Percentiles rank a stretch among this genome's conserved stretches.
Conservation (phyloP, 2,329 filamentous ascomycete species). For the Pleurostoma richardsiae region DNA sequence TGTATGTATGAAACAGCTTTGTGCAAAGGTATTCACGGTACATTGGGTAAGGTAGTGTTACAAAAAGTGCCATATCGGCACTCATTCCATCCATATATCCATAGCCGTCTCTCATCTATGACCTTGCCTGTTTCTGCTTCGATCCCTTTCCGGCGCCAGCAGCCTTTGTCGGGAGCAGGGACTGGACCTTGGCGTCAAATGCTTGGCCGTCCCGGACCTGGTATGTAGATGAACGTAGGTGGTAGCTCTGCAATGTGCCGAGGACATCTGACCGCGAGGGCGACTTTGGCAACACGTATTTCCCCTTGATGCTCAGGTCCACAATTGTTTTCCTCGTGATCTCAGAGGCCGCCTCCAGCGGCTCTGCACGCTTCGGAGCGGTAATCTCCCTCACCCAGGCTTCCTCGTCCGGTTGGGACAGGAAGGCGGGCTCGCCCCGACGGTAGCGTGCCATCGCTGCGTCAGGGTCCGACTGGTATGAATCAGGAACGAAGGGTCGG, state of each 20-base stretch:
- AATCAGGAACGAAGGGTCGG: slow-evolving; percentile 19
- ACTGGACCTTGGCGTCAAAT: slow-evolving; percentile 22
- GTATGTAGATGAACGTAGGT: slow-evolving; percentile 25
- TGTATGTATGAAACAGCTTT: not conserved
- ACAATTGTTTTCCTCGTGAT: slow-evolving; percentile 24
- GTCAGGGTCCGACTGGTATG: slow-evolving; percentile 11
- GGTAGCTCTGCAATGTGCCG: slow-evolving; percentile 27
- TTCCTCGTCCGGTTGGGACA: slow-evolving; percentile 26
- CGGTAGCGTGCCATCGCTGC: slow-evolving; percentile 16
- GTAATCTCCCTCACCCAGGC: slow-evolving; percentile 14
- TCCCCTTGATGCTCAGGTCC: slow-evolving; percentile 29
- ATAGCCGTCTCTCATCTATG: not conserved
- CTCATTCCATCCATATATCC: not conserved
- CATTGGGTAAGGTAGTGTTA: not conserved
- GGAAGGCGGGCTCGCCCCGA: slow-evolving; percentile 27
- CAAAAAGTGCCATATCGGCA: slow-evolving; percentile 1
- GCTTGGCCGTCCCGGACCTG: slow-evolving; percentile 13
- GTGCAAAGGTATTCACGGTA: not conserved
- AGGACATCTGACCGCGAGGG: slow-evolving; percentile 20
- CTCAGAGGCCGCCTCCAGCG: no score
- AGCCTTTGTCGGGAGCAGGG: slow-evolving; percentile 16
- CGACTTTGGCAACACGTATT: slow-evolving; percentile 25
- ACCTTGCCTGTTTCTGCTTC: not conserved
- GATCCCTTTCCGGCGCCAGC: not conserved
- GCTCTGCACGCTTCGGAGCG: not conserved